A percentile compares a stretch with the other conserved stretches of the same genome.
Evolutionary conservation across 2,329 filamentous ascomycete species (phyloP).

Genomic region (Fusarium verrucosum): DNA sequence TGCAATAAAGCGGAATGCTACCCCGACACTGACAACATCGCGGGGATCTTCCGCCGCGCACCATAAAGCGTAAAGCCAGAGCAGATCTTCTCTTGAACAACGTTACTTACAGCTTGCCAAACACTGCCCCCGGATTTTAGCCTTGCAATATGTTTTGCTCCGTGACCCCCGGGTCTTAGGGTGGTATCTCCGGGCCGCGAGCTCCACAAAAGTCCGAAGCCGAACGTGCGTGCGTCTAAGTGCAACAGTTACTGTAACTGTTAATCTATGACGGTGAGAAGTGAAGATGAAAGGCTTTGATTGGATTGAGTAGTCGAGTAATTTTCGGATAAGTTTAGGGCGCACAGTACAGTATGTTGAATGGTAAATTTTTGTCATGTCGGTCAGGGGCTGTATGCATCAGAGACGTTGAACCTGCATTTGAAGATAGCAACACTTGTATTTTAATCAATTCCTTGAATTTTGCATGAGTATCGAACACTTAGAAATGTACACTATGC

Average conservation of each 20-base stretch:
- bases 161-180: slow-evolving; percentile 2
- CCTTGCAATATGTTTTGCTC: background rate
- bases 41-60: slow-evolving; percentile 5
- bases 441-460: too few relatives aligned
- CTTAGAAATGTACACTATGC: too few relatives aligned
- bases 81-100: background rate
- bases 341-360: too few relatives aligned
- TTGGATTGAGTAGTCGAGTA: background rate
- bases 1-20: slow-evolving; percentile 10
- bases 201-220: slow-evolving; percentile 15
- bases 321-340: background rate
- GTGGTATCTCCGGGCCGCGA: slow-evolving; percentile 23
- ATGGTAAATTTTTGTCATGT: too few relatives aligned
- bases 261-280: background rate
- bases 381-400: too few relatives aligned
- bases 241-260: background rate
- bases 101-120: background rate
- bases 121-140: background rate
- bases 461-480: too few relatives aligned
- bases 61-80: background rate
- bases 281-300: background rate
- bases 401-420: too few relatives aligned
- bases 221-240: background rate
- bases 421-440: too few relatives aligned
- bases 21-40: slow-evolving; percentile 12